phyloP scores from a whole-genome alignment of 2,329 filamentous ascomycete species.

The Fusarium piperis region DNA sequence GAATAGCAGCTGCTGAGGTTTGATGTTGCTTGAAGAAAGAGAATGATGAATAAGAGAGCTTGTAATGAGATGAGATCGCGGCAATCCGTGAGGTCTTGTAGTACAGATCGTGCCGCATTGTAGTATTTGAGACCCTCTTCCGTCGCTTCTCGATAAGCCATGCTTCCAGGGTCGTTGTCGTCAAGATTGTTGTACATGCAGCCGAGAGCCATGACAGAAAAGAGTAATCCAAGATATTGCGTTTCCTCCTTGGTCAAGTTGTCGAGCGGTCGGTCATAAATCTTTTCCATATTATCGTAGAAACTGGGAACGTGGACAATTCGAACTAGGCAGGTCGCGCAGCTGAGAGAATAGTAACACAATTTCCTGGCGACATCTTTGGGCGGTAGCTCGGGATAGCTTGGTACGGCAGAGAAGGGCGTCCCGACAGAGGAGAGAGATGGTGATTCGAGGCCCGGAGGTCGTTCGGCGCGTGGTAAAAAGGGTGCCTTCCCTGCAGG shows the following conservation, averaged over 20 bases:
- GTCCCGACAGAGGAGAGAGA: slow-evolving; percentile 69
- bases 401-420: slow-evolving; percentile 63
- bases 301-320: slow-evolving; percentile 87
- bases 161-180: slow-evolving; percentile 58
- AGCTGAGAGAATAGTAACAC: slow-evolving; percentile 65
- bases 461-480: slow-evolving; percentile 61
- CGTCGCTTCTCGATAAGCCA: slow-evolving; percentile 60
- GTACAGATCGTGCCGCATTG: slow-evolving; percentile 70
- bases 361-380: slow-evolving; percentile 64
- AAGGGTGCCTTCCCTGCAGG: slow-evolving; percentile 69
- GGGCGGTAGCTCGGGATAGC: slow-evolving; percentile 74
- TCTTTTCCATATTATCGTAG: slow-evolving; percentile 76
- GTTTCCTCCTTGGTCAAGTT: slow-evolving; percentile 72
- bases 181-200: slow-evolving; percentile 74
- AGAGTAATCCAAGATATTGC: slow-evolving; percentile 75
- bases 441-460: slow-evolving; percentile 74
- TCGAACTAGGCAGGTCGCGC: slow-evolving; percentile 68
- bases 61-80: slow-evolving; percentile 80
- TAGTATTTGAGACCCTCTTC: slow-evolving; percentile 79
- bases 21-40: slow-evolving; percentile 83
- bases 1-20: slow-evolving; percentile 83
- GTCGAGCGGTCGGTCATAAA: slow-evolving; percentile 77
- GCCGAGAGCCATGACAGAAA: slow-evolving; percentile 75
- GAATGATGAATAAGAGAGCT: slow-evolving; percentile 79
- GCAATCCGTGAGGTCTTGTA: slow-evolving; percentile 74